phyloP scores from a whole-genome alignment of 495 filamentous ascomycete genomes.

The Paragyromitra xinjiangensis region DNA sequence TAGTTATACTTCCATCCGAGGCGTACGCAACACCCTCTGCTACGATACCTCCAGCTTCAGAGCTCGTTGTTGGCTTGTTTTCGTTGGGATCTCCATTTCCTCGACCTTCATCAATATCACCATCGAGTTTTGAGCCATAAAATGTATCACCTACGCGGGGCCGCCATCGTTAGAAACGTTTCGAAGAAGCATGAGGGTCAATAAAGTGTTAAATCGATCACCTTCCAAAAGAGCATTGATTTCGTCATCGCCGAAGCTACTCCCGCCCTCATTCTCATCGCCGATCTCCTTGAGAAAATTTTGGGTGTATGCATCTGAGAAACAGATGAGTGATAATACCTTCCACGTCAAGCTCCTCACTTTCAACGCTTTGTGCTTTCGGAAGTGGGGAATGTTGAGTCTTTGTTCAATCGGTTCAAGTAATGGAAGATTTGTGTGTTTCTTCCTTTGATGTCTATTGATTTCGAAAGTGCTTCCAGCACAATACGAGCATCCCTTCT shows the following conservation, averaged over 20 bases:
- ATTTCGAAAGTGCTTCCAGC: constrained; percentile 28
- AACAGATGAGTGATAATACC: constrained; percentile 7
- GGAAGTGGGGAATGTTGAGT: neutral
- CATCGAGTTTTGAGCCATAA: neutral
- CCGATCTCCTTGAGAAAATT: neutral
- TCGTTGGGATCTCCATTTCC: neutral
- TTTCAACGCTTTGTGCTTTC: neutral
- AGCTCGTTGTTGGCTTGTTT: neutral
- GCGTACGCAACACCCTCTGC: neutral
- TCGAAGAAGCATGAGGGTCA: neutral
- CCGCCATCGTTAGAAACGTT: neutral
- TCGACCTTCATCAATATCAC: neutral
- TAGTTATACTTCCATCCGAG: neutral
- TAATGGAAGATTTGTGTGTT: neutral
- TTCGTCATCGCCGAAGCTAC: neutral
- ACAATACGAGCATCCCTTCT: neutral
- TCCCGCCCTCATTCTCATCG: neutral
- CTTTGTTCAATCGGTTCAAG: constrained; percentile 9
- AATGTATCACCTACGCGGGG: neutral
- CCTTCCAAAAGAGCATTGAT: neutral
- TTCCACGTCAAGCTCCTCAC: constrained; percentile 9
- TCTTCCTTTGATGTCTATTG: constrained; percentile 5
- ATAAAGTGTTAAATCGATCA: neutral
- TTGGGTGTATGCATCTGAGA: neutral
- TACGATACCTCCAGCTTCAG: neutral